Evolutionary conservation across 306 rosid genomes (phyloP).

Genomic region (Neltuma alba): DNA sequence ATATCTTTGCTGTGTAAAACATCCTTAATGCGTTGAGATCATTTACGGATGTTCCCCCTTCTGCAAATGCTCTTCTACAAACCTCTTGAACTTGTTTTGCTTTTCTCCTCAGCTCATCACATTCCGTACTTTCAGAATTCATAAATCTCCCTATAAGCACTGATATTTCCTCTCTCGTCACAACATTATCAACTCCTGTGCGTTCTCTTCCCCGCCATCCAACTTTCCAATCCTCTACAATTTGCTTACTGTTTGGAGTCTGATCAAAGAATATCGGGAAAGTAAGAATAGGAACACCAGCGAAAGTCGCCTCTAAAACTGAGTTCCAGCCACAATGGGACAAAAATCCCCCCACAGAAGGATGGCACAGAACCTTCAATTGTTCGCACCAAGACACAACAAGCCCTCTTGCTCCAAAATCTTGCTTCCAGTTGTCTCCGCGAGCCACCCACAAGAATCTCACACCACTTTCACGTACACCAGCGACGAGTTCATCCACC

Average conservation of each 20-base stretch:
- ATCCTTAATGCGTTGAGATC: slow-evolving; percentile 8
- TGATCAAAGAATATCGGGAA: slow-evolving; percentile 43
- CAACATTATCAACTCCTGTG: slow-evolving; percentile 6
- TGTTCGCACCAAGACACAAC: slow-evolving; percentile 56
- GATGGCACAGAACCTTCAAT: slow-evolving; percentile 52
- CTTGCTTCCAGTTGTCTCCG: slow-evolving; percentile 32
- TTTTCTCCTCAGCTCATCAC: slow-evolving; percentile 39
- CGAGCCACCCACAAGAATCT: slow-evolving; percentile 47
- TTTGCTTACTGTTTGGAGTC: slow-evolving; percentile 37
- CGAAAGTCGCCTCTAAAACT: slow-evolving; percentile 38
- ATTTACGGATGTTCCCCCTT: slow-evolving; percentile 43
- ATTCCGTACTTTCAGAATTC: slow-evolving; percentile 39
- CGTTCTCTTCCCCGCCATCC: slow-evolving; percentile 39
- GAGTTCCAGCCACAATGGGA: slow-evolving; percentile 60
- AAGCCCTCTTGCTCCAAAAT: slow-evolving; percentile 31
- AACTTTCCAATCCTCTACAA: slow-evolving; percentile 52
- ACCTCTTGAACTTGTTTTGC: slow-evolving; percentile 1
- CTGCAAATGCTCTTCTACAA: slow-evolving; percentile 25
- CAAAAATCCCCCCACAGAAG: slow-evolving; percentile 44
- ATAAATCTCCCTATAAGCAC: slow-evolving; percentile 41
- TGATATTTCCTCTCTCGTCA: slow-evolving; percentile 44
- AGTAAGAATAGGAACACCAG: slow-evolving; percentile 50
- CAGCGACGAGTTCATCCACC: slow-evolving; percentile 48
- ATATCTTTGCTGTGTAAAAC: neutral
- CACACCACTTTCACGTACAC: slow-evolving; percentile 41